Evolutionary conservation across 2,329 filamentous ascomycete genomes (phyloP).

Genomic region (Alternaria brassicae): DNA sequence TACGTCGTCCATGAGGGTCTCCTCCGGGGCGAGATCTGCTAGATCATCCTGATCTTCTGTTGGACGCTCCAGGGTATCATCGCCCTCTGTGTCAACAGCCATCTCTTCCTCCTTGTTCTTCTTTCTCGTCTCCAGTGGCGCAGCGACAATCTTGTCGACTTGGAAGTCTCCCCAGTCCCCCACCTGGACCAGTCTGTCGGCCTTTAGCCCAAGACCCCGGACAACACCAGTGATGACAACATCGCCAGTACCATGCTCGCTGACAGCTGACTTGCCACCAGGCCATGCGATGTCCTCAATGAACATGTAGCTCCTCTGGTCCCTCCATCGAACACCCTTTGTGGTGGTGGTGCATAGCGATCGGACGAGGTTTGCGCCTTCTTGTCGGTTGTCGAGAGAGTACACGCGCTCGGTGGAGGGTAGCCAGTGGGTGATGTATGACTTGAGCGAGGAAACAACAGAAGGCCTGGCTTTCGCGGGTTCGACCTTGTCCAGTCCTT

Average conservation of each 20-base stretch:
- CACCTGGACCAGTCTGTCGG: conserved; percentile 86
- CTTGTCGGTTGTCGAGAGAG: conserved; percentile 85
- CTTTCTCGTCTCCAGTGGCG: conserved; percentile 67
- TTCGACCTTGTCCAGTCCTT: conserved; percentile 78
- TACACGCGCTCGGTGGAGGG: conserved; percentile 90
- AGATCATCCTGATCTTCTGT: conserved; percentile 83
- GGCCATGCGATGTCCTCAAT: conserved; percentile 82
- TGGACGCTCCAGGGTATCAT: conserved; percentile 71
- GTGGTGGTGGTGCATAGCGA: conserved; percentile 90
- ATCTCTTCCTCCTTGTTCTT: conserved; percentile 71
- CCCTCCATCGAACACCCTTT: conserved; percentile 94
- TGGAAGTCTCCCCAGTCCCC: conserved; percentile 95
- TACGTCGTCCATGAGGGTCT: conserved; percentile 77
- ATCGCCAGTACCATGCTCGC: conserved; percentile 59
- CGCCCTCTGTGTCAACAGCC: conserved; percentile 66
- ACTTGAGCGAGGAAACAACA: conserved; percentile 82
- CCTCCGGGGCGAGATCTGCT: conserved; percentile 84
- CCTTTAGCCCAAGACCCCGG: conserved; percentile 84
- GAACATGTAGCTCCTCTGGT: conserved; percentile 94
- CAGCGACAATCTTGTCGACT: conserved; percentile 84
- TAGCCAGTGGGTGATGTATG: conserved; percentile 94
- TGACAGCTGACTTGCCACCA: conserved; percentile 52
- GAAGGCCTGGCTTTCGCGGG: conserved; percentile 79
- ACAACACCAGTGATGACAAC: conserved; percentile 84
- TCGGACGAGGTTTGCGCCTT: conserved; percentile 88